Evolutionary conservation across 202 grass and related monocot genomes (phyloP), one percentile per base, ranked within the genome.

Genomic region (Brachypodium distachyon): DNA sequence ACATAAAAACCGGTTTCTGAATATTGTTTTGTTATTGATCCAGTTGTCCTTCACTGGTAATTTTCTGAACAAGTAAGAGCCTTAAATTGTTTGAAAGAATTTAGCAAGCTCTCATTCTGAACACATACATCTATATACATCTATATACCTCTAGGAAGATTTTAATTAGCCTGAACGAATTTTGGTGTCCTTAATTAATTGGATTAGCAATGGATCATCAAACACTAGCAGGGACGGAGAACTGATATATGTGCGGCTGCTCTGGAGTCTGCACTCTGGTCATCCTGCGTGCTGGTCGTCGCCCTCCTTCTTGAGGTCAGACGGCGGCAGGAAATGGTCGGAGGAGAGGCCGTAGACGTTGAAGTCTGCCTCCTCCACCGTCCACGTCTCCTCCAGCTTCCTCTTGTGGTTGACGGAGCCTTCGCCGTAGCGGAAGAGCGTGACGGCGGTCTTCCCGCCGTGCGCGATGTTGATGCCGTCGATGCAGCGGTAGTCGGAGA

Each of bases 311-410:
- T 87, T 92, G 77, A 94, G 70, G 40, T 88, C 81, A 9, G 88
- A 72, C 46, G 91, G 94, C 37, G 91, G 94, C 70, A 94, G 52
- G 77, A 97, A 94, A 74, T 89, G 77, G 67, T 97, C 94, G 21
- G 53, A 31, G 17, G 86, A 79, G 50, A 94, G 76, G 1, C 91
- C 94, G 51, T 77, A 58, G 42, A 94, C 68, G 67, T 97, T 92
- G 84, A 97, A 97, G 76, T 94, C 91, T 14, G 90, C 91, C 84
- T 97, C 94, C 82, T 97, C 91, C 42, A 94, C 73, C 75, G 75
- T 89, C 94, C 94, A 97, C 27, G 82, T 87, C 86, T 97, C 94
- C 85, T 91, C 81, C 79, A 97, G 92, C 81, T 89, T 97, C 72
- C 89, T 43, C 83, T 94, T 97, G 88, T 97, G 91, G 82, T 97